Conservation (phyloP, 345 rosid genomes). For the Arabidopsis suecica region DNA sequence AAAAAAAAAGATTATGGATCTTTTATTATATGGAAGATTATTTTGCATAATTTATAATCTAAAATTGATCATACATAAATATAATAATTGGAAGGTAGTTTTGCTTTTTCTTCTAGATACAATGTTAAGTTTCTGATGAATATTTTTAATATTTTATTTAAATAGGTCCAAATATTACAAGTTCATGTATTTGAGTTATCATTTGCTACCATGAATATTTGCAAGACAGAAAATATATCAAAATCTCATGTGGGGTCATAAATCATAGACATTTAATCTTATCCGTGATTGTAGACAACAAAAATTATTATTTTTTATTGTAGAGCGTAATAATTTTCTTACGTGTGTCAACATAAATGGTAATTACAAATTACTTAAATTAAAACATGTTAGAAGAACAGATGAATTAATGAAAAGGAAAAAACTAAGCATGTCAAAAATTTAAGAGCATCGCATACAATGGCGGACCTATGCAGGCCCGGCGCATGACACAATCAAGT, state of each 20-base stretch:
- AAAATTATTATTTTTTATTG: neutral
- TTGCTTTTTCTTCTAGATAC: neutral
- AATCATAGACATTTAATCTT: slow-evolving; percentile 35
- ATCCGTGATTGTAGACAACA: slow-evolving; percentile 26
- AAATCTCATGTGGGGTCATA: slow-evolving; percentile 41
- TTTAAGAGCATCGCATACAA: slow-evolving; percentile 7
- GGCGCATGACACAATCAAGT: too few relatives aligned
- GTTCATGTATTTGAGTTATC: slow-evolving; percentile 31
- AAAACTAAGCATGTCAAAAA: slow-evolving; percentile 21
- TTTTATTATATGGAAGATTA: neutral
- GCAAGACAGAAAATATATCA: slow-evolving; percentile 37
- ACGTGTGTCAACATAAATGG: neutral
- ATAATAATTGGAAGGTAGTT: neutral
- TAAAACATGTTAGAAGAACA: slow-evolving; percentile 14
- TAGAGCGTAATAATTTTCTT: slow-evolving; percentile 23
- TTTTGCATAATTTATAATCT: neutral
- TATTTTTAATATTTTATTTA: neutral
- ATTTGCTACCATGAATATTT: slow-evolving; percentile 31
- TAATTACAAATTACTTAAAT: slow-evolving; percentile 11
- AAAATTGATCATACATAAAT: slow-evolving; percentile 1
- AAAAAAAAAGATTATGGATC: neutral
- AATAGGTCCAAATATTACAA: slow-evolving; percentile 16
- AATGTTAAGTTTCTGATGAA: slow-evolving; percentile 13
- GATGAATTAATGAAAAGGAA: slow-evolving; percentile 9
- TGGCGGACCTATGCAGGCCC: too few relatives aligned